Conservation (phyloP, 2,329 filamentous ascomycete genomes). For the Hypoxylon sp. region DNA sequence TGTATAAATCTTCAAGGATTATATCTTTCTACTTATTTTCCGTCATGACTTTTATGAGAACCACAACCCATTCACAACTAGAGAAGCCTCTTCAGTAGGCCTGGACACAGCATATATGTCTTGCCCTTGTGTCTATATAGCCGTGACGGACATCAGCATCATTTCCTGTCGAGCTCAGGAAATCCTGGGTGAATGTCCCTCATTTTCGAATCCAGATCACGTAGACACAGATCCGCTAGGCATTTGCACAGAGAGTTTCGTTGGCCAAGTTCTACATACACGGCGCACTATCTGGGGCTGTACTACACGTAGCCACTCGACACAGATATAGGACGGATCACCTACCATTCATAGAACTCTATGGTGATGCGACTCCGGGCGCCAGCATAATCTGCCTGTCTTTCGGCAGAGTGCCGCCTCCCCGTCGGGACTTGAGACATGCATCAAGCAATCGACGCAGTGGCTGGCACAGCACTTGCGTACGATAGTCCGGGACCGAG, state of each 20-base stretch:
- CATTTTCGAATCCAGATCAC: background rate
- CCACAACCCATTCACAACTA: too few relatives aligned
- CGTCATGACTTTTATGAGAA: too few relatives aligned
- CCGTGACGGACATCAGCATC: background rate
- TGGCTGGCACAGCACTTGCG: slow-evolving; percentile 1
- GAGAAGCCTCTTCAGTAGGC: too few relatives aligned
- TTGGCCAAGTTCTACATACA: slow-evolving; percentile 8
- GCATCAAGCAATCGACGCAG: slow-evolving; percentile 5
- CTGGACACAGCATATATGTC: too few relatives aligned
- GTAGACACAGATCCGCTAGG: background rate
- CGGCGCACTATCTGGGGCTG: background rate
- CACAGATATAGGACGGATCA: background rate
- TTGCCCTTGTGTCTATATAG: too few relatives aligned
- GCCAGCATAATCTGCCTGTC: slow-evolving; percentile 19
- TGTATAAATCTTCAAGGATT: too few relatives aligned
- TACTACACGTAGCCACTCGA: slow-evolving; percentile 7
- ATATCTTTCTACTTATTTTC: too few relatives aligned
- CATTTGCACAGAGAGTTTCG: background rate
- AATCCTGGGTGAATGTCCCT: background rate
- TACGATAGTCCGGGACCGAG: background rate
- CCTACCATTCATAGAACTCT: background rate
- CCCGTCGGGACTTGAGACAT: slow-evolving; percentile 9
- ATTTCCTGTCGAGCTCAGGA: too few relatives aligned
- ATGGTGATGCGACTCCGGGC: slow-evolving; percentile 3
- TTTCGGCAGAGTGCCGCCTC: slow-evolving; percentile 2